Conservation (phyloP, 306 rosid genomes). For the Carpinus fangiana region DNA sequence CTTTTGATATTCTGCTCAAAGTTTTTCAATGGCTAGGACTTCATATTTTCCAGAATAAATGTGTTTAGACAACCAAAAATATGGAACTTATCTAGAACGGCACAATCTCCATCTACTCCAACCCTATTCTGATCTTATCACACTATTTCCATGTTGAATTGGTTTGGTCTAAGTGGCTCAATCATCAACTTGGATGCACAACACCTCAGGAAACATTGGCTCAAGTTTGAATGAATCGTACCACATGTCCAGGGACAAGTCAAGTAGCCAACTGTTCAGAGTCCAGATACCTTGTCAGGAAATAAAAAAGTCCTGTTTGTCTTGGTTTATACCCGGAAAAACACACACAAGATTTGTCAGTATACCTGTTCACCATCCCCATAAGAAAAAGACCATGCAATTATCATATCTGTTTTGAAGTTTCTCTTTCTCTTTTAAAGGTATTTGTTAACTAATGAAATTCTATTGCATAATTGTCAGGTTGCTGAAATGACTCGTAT, state of each 20-base stretch:
- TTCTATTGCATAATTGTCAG: constrained; percentile 35
- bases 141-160: not conserved
- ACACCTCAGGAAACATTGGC: not conserved
- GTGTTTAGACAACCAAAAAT: constrained; percentile 1
- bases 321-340: not conserved
- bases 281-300: too few species aligned
- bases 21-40: constrained; percentile 1
- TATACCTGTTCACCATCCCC: not conserved
- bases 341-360: not conserved
- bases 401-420: constrained; percentile 6
- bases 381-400: not conserved
- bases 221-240: too few species aligned
- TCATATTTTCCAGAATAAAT: not conserved
- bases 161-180: not conserved
- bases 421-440: constrained; percentile 10
- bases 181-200: not conserved
- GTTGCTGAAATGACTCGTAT: constrained; percentile 77
- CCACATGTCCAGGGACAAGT: too few species aligned
- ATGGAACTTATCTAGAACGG: constrained; percentile 2
- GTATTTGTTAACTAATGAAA: constrained; percentile 23
- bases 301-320: not conserved
- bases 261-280: too few species aligned
- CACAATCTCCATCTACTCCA: constrained; percentile 4
- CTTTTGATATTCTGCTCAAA: constrained; percentile 10
- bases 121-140: constrained; percentile 8